Base-by-base conservation (phyloP, 2,329 filamentous ascomycete genomes). In the Diaporthe velutina region DNA sequence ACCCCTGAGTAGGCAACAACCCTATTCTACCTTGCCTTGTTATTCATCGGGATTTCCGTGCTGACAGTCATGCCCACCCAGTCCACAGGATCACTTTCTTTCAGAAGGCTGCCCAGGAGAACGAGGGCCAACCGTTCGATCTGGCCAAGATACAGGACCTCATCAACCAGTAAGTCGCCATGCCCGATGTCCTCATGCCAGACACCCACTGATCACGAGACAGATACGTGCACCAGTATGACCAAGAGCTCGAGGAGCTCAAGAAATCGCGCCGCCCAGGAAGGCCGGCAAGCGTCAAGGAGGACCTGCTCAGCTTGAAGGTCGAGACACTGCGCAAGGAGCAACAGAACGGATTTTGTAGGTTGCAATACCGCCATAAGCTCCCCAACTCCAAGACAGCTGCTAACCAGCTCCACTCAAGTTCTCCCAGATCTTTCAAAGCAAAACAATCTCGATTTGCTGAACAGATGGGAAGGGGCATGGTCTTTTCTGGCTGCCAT, bases 401-500 rank as follows among this genome's bases (percentile, higher is more conserved):
- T 13, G 22, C 73, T 68, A 40, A 78, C 79, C 78, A 76, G 78
- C 71, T 22, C 25, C 83, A 40, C 50, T 52, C 22, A 72, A 93
- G 91, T 91, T 75, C 83, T 97, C 54, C 96, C 96, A 0, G 94
- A 98, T 81, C 85, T 98, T 71, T 90, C 91, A 73, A 89, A 92
- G 55, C 86, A 88, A 54, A 89, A 92, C 64, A 95, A 92, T 78
- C 84, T 94, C 70, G 84, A 88, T 74, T 88, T 90, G 77, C 84
- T 98, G 54, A 89, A 91, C 77, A 87, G 88, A 30, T 98, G 95
- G 95, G 93, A 95, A 77, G 94, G 94, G 5, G 90, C 94, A 35
- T 98, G 96, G 96, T 89, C 94, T 12, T 93, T 93, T 79, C 88
- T 98, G 76, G 91, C 92, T 45, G 93, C 90, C 12, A 83, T 98